Evolutionary conservation across 352 stramenopile genomes (phyloP).

Genomic region (Chrysophaeum taylorii): DNA sequence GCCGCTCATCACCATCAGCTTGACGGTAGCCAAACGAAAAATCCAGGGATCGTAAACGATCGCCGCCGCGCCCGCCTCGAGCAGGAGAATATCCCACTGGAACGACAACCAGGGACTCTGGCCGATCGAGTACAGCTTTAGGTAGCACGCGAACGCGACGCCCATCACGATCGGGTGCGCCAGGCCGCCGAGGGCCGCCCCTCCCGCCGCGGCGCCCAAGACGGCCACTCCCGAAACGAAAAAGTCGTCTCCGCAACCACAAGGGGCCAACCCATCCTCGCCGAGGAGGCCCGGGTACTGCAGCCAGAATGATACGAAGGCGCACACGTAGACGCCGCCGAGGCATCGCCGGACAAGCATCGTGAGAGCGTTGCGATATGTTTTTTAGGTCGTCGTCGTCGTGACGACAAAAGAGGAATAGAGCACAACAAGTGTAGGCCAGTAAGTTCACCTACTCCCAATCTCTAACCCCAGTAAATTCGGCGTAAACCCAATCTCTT

Average conservation of each 20-base stretch:
- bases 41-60: slow-evolving; percentile 35
- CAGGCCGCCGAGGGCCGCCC: slow-evolving; percentile 38
- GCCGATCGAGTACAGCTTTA: slow-evolving; percentile 61
- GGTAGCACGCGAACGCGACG: slow-evolving; percentile 50
- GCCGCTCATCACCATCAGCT: slow-evolving; percentile 82
- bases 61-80: slow-evolving; percentile 64
- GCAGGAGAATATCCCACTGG: slow-evolving; percentile 78
- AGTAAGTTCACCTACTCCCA: no score
- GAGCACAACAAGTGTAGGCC: no score
- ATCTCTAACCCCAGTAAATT: no score
- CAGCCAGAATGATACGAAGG: slow-evolving; percentile 62
- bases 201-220: slow-evolving; percentile 47
- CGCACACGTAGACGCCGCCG: slow-evolving; percentile 42
- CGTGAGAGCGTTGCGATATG: no score
- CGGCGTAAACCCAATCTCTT: no score
- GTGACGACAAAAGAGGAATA: no score
- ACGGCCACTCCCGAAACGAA: slow-evolving; percentile 28
- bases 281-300: slow-evolving; percentile 68
- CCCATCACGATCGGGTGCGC: slow-evolving; percentile 34
- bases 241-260: slow-evolving; percentile 19
- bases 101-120: slow-evolving; percentile 75
- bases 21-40: slow-evolving; percentile 45
- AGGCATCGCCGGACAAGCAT: no score
- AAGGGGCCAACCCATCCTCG: slow-evolving; percentile 41
- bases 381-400: no score